These are phyloP conservation scores for Harrya chromipes DNA, from an alignment of 768 basidiomycete genomes.

Conservation along the genomic window DNA sequence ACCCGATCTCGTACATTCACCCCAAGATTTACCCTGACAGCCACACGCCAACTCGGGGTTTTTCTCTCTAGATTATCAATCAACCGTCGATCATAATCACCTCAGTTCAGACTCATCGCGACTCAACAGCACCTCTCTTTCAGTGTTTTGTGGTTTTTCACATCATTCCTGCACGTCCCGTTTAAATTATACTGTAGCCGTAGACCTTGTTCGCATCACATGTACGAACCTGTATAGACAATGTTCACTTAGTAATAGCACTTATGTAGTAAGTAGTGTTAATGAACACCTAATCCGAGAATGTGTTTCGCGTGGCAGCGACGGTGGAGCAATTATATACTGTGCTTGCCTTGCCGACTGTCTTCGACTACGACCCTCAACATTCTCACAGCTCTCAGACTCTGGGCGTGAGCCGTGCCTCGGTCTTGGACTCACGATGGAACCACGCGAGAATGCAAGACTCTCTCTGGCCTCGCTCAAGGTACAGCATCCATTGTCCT, in stretches of 20 bases:
- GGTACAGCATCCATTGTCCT: conserved; percentile 14
- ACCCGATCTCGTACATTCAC: conserved; percentile 26
- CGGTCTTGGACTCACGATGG: conserved; percentile 17
- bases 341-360: not conserved
- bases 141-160: conserved; percentile 9
- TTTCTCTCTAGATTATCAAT: conserved; percentile 4
- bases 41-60: not conserved
- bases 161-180: conserved; percentile 5
- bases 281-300: not conserved
- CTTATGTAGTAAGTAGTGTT: too few species aligned
- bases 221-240: not conserved
- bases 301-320: not conserved
- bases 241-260: too few species aligned
- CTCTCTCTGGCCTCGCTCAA: conserved; percentile 22
- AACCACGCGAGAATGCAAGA: conserved; percentile 16
- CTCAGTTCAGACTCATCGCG: not conserved
- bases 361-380: not conserved
- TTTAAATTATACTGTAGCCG: conserved; percentile 15
- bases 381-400: not conserved
- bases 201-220: not conserved
- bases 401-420: not conserved
- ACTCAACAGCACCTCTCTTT: conserved; percentile 1
- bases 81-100: not conserved
- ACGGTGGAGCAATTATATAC: not conserved
- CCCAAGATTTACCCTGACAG: conserved; percentile 8